Evolutionary conservation across 2,329 filamentous ascomycete genomes (phyloP), one percentile per base, ranked within the genome.

Genomic region (Aspergillaceae sp.): DNA sequence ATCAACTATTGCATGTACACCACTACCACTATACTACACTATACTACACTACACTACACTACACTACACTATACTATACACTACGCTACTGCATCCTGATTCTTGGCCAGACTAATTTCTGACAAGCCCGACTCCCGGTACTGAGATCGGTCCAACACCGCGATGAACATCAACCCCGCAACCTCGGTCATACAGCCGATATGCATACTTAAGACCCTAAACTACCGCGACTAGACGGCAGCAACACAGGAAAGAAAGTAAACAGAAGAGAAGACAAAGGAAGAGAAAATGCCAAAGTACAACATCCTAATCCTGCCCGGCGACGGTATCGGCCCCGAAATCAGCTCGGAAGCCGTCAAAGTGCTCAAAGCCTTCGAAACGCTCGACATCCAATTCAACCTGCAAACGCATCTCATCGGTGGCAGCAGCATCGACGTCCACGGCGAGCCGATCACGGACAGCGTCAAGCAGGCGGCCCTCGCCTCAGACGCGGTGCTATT

Each of bases 401-500:
- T 19, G 19, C 19, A 19, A 19, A 19, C 19, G 19, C 19, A 94
- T 61, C 76, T 92, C 40, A 79, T 95, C 46, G 88, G 90, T 55
- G 89, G 90, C 56, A 87, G 89, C 78, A 74, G 85, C 75, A 95
- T 95, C 67, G 82, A 95, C 60, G 79, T 78, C 4, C 79, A 82
- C 61, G 86, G 87, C 54, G 77, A 73, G 43, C 79, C 89, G 27
- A 75, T 95, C 46, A 92, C 87, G 32, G 80, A 89, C 54, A 78
- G 83, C 57, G 86, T 88, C 50, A 85, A 94, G 58, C 72, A 74
- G 5, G 87, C 87, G 26, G 87, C 87, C 52, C 86, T 91, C 62
- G 71, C 76, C 34, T 87, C 88, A 48, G 84, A 94, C 64, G 90
- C 89, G 5, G 84, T 95, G 41, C 81, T 95, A 43, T 83, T 96